Conservation (phyloP, 2,329 filamentous ascomycete species). For the Hypoxylon sp. region DNA sequence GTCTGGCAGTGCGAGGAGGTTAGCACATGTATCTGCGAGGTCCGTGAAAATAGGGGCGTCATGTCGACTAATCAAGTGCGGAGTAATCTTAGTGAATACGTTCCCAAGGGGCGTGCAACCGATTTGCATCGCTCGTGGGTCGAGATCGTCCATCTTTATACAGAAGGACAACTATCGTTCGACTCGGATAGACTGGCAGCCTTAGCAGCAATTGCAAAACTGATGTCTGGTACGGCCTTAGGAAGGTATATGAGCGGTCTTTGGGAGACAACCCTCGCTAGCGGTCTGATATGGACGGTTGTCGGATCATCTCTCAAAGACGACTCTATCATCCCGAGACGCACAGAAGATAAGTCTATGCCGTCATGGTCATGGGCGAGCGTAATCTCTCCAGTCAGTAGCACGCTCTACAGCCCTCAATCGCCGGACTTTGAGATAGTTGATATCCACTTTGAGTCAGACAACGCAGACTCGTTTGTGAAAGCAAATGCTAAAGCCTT, state of each 20-base stretch:
- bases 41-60: not conserved
- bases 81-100: too few species aligned
- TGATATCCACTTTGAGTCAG: not conserved
- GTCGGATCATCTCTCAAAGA: not conserved
- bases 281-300: not conserved
- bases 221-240: not conserved
- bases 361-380: conserved; percentile 12
- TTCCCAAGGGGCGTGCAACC: too few species aligned
- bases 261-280: not conserved
- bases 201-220: not conserved
- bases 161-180: not conserved
- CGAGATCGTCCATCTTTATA: not conserved
- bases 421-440: not conserved
- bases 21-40: not conserved
- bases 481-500: not conserved
- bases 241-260: conserved; percentile 5
- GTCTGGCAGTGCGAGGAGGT: not conserved
- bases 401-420: not conserved
- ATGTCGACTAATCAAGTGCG: too few species aligned
- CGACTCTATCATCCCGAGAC: not conserved
- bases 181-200: conserved; percentile 2
- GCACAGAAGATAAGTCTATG: not conserved
- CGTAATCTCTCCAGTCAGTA: not conserved
- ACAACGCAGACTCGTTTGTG: not conserved
- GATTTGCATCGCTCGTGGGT: not conserved